Base-by-base conservation (phyloP, 331 rosid genomes). In the Malus hybrid region DNA sequence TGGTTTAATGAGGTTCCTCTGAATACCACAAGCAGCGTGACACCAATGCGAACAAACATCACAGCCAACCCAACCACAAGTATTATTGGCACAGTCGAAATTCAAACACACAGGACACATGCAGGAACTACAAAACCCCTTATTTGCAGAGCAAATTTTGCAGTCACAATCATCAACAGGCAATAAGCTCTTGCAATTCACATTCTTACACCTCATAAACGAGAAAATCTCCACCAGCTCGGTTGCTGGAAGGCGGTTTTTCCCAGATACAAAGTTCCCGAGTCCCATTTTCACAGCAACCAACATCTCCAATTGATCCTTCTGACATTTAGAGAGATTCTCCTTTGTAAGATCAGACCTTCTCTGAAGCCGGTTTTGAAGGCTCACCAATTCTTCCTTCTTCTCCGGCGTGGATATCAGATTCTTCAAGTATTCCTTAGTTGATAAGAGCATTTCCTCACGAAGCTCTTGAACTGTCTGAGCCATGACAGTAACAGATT, bases 81-180 rank as follows among this genome's bases (percentile, higher is more conserved):
- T 95, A 66, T 92, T 92, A 74, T 3, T 95, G 19, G 99, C 99
- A 79, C 93, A 90, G 73, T 95, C 99, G 58, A 95, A 95, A 84
- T 90, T 95, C 97, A 95, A 81, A 79, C 99, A 95, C 7, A 95
- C 63, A 63, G 97, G 98, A 80, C 99, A 95, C 99, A 92, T 95
- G 50, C 99, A 95, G 57, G 93, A 83, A 36, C 97, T 90, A 78
- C 99, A 95, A 72, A 95, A 95, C 20, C 99, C 99, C 77, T 85
- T 87, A 39, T 90, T 89, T 24, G 81, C 84, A 2, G 97, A 88
- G 83, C 99, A 95, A 80, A 90, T 84, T 86, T 89, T 87, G 89
- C 99, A 95, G 78, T 95, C 99, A 77, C 99, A 95, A 65, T 95
- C 99, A 80, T 95, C 99, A 66, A 92, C 92, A n/a, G 99, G 99